phyloP scores from a whole-genome alignment of 2,329 filamentous ascomycete species.

The Byssoonygena ceratinophila region DNA sequence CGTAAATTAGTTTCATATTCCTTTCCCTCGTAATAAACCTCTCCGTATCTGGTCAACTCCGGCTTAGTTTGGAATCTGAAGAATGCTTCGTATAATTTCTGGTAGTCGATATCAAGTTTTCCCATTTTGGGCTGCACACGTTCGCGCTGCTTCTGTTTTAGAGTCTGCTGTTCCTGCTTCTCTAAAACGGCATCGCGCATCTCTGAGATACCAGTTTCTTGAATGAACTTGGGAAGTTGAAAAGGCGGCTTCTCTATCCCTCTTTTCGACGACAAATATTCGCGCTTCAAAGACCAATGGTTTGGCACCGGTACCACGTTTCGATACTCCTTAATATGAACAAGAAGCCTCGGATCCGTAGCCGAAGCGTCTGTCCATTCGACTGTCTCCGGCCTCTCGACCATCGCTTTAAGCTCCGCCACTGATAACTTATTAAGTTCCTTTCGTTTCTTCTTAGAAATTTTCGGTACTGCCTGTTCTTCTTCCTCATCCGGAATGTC shows the following conservation, averaged over 20 bases:
- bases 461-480: conserved; percentile 50
- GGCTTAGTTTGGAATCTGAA: conserved; percentile 97
- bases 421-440: conserved; percentile 84
- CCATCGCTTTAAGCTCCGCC: conserved; percentile 86
- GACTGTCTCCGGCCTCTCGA: conserved; percentile 82
- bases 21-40: conserved; percentile 99
- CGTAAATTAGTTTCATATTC: conserved; percentile 92
- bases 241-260: conserved; percentile 95
- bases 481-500: conserved; percentile 71
- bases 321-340: conserved; percentile 87
- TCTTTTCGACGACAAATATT: conserved; percentile 92
- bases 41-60: conserved; percentile 82
- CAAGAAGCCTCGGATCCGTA: conserved; percentile 73
- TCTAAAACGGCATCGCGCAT: conserved; percentile 96
- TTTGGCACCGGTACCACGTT: conserved; percentile 90
- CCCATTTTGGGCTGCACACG: conserved; percentile 93
- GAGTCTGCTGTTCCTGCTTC: conserved; percentile 80
- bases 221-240: conserved; percentile 86
- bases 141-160: conserved; percentile 94
- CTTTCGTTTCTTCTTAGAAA: conserved; percentile 94
- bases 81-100: conserved; percentile 96
- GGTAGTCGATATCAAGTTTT: conserved; percentile 95
- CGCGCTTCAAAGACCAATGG: conserved; percentile 93
- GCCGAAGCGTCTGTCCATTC: conserved; percentile 96
- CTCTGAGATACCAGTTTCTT: conserved; percentile 92